A percentile compares a stretch with the other conserved stretches of the same genome.
These are phyloP conservation scores for Drechslerella dactyloides DNA, from an alignment of 2,329 filamentous ascomycete genomes.

Conservation along the genomic window DNA sequence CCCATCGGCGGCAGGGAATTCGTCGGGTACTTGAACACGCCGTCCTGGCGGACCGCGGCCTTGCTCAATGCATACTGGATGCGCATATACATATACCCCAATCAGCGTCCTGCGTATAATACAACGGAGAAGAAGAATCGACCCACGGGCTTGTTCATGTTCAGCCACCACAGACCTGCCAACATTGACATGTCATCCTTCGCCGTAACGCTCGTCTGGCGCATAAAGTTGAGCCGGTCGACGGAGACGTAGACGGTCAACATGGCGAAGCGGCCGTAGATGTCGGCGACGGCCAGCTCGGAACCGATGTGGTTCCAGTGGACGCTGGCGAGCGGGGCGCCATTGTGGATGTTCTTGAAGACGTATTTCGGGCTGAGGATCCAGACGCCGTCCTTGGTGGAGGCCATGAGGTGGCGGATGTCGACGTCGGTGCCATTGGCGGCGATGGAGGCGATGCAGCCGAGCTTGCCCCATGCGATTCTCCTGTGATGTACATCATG, in stretches of 20 bases:
- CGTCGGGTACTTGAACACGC: constrained; percentile 52
- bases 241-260: constrained; percentile 74
- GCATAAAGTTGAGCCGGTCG: constrained; percentile 71
- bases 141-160: constrained; percentile 62
- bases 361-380: constrained; percentile 73
- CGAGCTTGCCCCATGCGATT: constrained; percentile 85
- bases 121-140: constrained; percentile 30
- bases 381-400: constrained; percentile 75
- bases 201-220: constrained; percentile 70
- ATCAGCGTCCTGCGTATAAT: not conserved
- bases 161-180: constrained; percentile 86
- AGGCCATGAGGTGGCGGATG: constrained; percentile 74
- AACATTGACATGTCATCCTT: constrained; percentile 77
- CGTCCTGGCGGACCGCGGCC: constrained; percentile 51
- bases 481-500: constrained; percentile 63
- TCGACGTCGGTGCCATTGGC: constrained; percentile 73
- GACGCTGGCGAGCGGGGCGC: constrained; percentile 76
- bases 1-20: constrained; percentile 52
- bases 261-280: constrained; percentile 76
- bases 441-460: constrained; percentile 81
- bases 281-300: constrained; percentile 84
- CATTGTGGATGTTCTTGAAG: constrained; percentile 67
- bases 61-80: constrained; percentile 53
- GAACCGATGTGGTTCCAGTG: constrained; percentile 78
- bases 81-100: not conserved